Evolutionary conservation across 805 yeast species (phyloP), one percentile per base, ranked within the genome.

Genomic region (Jamesozyma spencerorum): DNA sequence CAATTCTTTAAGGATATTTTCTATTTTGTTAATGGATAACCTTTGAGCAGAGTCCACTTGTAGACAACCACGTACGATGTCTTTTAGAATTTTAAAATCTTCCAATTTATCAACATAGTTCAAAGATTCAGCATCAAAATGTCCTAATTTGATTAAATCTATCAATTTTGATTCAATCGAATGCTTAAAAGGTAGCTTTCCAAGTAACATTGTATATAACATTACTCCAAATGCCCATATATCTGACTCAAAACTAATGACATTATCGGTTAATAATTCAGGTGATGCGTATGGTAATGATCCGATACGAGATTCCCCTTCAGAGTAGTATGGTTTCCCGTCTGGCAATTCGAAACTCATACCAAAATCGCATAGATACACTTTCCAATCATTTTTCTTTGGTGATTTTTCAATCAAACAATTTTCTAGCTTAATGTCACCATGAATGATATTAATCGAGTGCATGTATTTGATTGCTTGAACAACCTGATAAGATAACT

Each of bases 251-350:
- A 84, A 79, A 2, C 81, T 81, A 54, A 52, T 13, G 1, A 22
- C 17, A 15, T 41, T 37, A 13, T 38, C 36, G 2, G 18, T 19
- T 31, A 87, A 63, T 14, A 86, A 67, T 56, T 88, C 96, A 0
- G 97, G 97, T 0, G 95, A 75, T 0, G 96, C 94, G 58, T 86
- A 88, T 0, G 97, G 96, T 26, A 88, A 66, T 1, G 95, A 87
- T 0, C 97, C 97, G 37, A 85, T 83, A 6, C 26, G 26, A 22
- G 26, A 22, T 10, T 22, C 10, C 6, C 26, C 26, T 22, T 22
- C 10, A 10, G 10, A 6, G 49, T 80, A 30, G 3, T 27, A 34
- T 14, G 22, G 37, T 4, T 34, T 12, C 81, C 18, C 76, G 64
- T 34, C 40, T 17, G 11, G 4, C 17, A 39, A 13, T n/a, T 46